These are phyloP conservation scores for Fusarium penzigii DNA, from an alignment of 2,329 filamentous ascomycete species.

Conservation along the genomic window DNA sequence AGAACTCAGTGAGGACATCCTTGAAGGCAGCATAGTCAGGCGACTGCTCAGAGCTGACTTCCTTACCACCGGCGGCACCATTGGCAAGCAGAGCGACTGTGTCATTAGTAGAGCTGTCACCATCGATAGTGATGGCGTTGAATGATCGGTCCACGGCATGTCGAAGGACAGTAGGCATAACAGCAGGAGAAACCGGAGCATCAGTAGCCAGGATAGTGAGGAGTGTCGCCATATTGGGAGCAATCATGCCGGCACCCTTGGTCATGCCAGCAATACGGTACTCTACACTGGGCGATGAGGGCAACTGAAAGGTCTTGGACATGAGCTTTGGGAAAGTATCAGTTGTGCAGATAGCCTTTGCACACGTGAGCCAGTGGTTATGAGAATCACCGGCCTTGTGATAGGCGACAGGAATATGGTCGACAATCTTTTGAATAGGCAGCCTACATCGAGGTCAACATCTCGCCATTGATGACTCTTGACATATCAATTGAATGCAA, in stretches of 20 bases:
- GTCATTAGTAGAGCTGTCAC: constrained; percentile 97
- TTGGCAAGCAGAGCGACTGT: constrained; percentile 95
- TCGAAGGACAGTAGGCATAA: constrained; percentile 70
- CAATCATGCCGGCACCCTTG: constrained; percentile 98
- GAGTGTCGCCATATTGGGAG: constrained; percentile 97
- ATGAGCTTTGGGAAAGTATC: constrained; percentile 97
- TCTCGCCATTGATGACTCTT: constrained; percentile 3
- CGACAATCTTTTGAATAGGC: constrained; percentile 86
- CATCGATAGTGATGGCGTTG: constrained; percentile 96
- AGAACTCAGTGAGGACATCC: constrained; percentile 72
- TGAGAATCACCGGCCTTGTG: constrained; percentile 72
- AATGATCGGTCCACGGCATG: constrained; percentile 81
- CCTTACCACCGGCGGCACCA: constrained; percentile 77
- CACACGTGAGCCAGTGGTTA: constrained; percentile 82
- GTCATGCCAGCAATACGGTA: constrained; percentile 93
- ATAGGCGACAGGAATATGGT: constrained; percentile 77
- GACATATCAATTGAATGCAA: constrained; percentile 5
- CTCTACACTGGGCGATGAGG: constrained; percentile 71
- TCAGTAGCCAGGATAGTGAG: constrained; percentile 92
- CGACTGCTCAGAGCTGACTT: constrained; percentile 55
- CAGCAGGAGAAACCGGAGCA: constrained; percentile 69
- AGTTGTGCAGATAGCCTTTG: constrained; percentile 93
- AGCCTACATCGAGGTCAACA: constrained; percentile 52
- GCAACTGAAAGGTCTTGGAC: constrained; percentile 80
- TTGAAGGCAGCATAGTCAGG: constrained; percentile 72